Evolutionary conservation across 345 rosid species (phyloP), one percentile per base, ranked within the genome.

Genomic region (Dimocarpus longan): DNA sequence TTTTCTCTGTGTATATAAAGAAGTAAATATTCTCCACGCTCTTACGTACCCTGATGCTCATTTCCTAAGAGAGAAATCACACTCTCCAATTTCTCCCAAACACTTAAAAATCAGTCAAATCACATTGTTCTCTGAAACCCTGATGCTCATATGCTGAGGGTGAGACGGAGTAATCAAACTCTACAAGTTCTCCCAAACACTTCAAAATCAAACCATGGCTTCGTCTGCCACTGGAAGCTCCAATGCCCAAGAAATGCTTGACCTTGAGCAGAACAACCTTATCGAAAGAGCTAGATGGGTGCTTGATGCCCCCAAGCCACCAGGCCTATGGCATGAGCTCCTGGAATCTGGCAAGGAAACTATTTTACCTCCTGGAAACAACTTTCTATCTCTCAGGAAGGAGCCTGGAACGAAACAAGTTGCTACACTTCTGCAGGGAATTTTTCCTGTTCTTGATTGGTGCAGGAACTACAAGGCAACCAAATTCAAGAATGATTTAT

Each of bases 171-270:
- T 26, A 40, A 40, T 63, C 18, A 32, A 83, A 57, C 86, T 82
- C 82, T 76, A 84, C 71, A 74, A 79, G 95, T 95, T 95, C 91
- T 76, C 92, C 96, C 96, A 90, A 95, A 88, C 97, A 92, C 98
- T 93, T 95, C 98, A 95, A 91, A 81, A 75, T 82, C 80, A 87
- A 52, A 37, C 83, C 63, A 80, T 86, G 93, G 87, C 84, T 79
- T 87, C 84, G 77, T 50, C 83, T 75, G 79, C 84, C 73, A 83
- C 56, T 48, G 82, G 77, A 69, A 32, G 80, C 75, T 62, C 78
- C 65, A 43, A 77, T 44, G 80, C 68, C 59, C 85, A 82, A 50
- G 87, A 84, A 69, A 63, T 70, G 26, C 70, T 22, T 22, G 93
- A 91, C 78, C 80, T 80, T 22, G 86, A 89, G 88, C 79, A 66